Base-by-base conservation (phyloP, 1,284 basidiomycete species). In the Sphaerobolus stellatus region DNA sequence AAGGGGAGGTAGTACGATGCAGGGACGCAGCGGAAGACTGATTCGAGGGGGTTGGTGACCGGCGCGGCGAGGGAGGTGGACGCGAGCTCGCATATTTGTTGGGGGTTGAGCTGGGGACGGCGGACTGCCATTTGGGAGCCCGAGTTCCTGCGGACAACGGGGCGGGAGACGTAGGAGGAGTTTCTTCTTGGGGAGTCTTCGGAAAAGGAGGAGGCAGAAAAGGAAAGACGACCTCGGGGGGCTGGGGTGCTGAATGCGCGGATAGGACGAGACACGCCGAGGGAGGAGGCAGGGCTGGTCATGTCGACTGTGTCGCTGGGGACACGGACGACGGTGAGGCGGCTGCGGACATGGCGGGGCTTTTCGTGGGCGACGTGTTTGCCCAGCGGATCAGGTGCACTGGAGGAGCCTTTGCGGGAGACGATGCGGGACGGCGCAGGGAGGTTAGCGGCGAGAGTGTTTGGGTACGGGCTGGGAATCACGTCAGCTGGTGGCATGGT, bases 241-340 rank as follows among this genome's bases (percentile, higher is more conserved):
- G 40, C 38, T 14, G n/a, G n/a, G 24, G 44, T 53, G 52, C 18
- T 22, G 46, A 48, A 22, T 48, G 24, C 24, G 45, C 2, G 45
- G 25, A 5, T 18, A 16, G 25, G 18, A 25, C 25, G 43, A 18
- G 24, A 28, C 4, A 27, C 29, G 8, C 43, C 25, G 38, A 57
- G 34, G 13, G 56, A 31, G 14, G n/a, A 48, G 33, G 27, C 57
- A 41, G 46, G 56, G 36, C 33, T 58, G 43, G 16, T 48, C 54
- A 44, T 50, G 25, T 43, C 45, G 30, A 24, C 34, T 27, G 31
- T 36, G 36, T 56, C 52, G 50, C 55, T 71, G 41, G 71, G 70
- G 45, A 89, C 82, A 53, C 84, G 82, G 34, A 90, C 84, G 69
- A 91, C 88, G 46, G 86, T 90, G 43, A 91, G 75, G 3, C 75